Base-by-base conservation (phyloP, 371 early-diverging fungal genomes). In the Syncephalastrum racemosum region DNA sequence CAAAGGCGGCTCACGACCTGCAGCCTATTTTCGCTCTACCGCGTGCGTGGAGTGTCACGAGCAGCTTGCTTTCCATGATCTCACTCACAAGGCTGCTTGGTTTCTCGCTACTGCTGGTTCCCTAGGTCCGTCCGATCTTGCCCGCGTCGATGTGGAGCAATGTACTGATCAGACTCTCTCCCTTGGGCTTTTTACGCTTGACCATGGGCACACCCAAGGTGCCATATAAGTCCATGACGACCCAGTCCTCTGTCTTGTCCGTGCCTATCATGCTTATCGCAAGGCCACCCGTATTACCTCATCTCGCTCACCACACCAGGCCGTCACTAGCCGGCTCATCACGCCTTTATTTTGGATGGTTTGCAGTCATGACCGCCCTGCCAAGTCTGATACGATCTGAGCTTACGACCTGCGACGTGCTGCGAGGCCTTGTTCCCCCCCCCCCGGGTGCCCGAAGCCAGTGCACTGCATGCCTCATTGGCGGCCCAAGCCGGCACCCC, bases 91-190 rank as follows among this genome's bases (percentile, higher is more conserved):
- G 24, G 57, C 60, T 18, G 57, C 52, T 41, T 67, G 60, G 51
- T 49, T 64, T 1, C 45, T 68, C 2, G 56, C 53, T 0, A 57
- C 67, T 47, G 41, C 31, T 20, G 60, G 62, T 13, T 71, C 67
- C 46, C 39, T 71, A 10, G 51, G 63, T 6, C 67, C 67, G 5
- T 53, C 64, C 8, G 72, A 71, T 45, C 47, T 62, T 4, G 58
- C 62, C 13, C 54, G 58, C 22, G 62, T 67, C 7, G 59, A 65
- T 25, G 45, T 67, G 14, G 20, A 49, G 4, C 24, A 43, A 8
- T 23, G 23, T 3, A 16, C 3, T 2, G 31, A 25, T 40, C 20
- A n/a, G 41, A 24, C 41, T 10, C 4, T 46, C 0, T 13, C n/a
- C n/a, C n/a, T n/a, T n/a, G n/a, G n/a, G n/a, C n/a, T 44, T 20